These are phyloP conservation scores for Cenchrus purpureus DNA, from an alignment of 176 grass and related monocot genomes.

Conservation along the genomic window DNA sequence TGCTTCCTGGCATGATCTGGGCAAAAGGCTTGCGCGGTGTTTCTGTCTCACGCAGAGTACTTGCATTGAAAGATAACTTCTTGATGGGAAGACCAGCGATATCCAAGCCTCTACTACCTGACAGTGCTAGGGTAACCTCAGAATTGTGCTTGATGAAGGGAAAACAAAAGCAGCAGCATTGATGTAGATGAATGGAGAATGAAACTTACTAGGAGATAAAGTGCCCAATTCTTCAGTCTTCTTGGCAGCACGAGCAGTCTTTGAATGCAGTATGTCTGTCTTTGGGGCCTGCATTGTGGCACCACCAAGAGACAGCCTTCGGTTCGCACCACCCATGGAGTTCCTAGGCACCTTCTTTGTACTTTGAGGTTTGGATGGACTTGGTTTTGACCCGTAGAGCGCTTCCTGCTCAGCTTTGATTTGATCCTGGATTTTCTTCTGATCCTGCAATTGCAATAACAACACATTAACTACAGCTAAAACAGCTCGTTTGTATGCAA, in stretches of 20 bases:
- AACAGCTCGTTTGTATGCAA: slow-evolving; percentile 11
- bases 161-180: not conserved
- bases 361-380: slow-evolving; percentile 79
- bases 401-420: slow-evolving; percentile 85
- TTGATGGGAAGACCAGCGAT: slow-evolving; percentile 66
- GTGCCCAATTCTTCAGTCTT: slow-evolving; percentile 57
- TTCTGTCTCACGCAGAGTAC: slow-evolving; percentile 50
- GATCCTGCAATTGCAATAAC: slow-evolving; percentile 61
- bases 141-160: not conserved
- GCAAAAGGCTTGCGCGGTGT: slow-evolving; percentile 76
- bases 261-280: slow-evolving; percentile 55
- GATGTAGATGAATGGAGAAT: not conserved
- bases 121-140: slow-evolving; percentile 31
- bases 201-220: slow-evolving; percentile 71
- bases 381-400: slow-evolving; percentile 90
- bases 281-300: slow-evolving; percentile 53
- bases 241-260: slow-evolving; percentile 57
- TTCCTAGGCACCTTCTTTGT: slow-evolving; percentile 63
- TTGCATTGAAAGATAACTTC: slow-evolving; percentile 67
- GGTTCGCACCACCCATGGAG: slow-evolving; percentile 56
- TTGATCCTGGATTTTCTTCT: slow-evolving; percentile 84
- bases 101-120: slow-evolving; percentile 65
- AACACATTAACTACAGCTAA: not conserved
- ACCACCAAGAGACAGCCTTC: slow-evolving; percentile 79
- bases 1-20: slow-evolving; percentile 53